These are phyloP conservation scores for Mortierella sp. DNA, from an alignment of 371 early-diverging fungal species.

Conservation along the genomic window DNA sequence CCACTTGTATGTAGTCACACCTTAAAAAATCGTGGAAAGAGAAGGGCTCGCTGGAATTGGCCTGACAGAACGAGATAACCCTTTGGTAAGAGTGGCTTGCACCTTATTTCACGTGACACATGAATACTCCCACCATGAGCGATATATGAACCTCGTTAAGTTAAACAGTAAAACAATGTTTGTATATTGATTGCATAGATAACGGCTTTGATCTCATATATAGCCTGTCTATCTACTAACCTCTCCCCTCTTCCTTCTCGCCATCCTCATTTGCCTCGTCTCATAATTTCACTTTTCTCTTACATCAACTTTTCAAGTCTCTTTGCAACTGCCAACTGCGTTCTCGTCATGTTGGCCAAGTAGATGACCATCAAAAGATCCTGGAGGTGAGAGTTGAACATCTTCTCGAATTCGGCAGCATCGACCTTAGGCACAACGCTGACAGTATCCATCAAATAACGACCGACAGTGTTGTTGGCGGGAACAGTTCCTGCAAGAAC, in stretches of 20 bases:
- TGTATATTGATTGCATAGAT: too few species aligned
- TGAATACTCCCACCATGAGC: too few species aligned
- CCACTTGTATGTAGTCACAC: conserved; percentile 41
- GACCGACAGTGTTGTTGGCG: conserved; percentile 87
- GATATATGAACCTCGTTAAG: too few species aligned
- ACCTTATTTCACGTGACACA: too few species aligned
- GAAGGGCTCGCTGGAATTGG: conserved; percentile 23
- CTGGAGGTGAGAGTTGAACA: conserved; percentile 93
- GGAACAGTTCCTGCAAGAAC: conserved; percentile 79
- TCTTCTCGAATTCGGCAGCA: conserved; percentile 84
- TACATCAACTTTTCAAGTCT: conserved; percentile 84
- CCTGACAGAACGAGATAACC: too few species aligned
- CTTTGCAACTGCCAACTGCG: conserved; percentile 94
- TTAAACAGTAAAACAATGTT: too few species aligned
- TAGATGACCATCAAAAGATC: conserved; percentile 96
- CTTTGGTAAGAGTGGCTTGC: too few species aligned
- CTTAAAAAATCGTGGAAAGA: conserved; percentile 55
- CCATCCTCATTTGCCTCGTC: not conserved
- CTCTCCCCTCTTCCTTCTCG: not conserved
- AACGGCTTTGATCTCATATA: too few species aligned
- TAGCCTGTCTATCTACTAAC: too few species aligned
- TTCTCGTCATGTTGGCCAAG: conserved; percentile 93
- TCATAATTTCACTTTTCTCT: conserved; percentile 6
- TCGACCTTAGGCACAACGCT: conserved; percentile 92
- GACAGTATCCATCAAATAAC: conserved; percentile 93